These are phyloP conservation scores for Dovyalis caffra DNA, from an alignment of 345 rosid genomes.

Conservation along the genomic window DNA sequence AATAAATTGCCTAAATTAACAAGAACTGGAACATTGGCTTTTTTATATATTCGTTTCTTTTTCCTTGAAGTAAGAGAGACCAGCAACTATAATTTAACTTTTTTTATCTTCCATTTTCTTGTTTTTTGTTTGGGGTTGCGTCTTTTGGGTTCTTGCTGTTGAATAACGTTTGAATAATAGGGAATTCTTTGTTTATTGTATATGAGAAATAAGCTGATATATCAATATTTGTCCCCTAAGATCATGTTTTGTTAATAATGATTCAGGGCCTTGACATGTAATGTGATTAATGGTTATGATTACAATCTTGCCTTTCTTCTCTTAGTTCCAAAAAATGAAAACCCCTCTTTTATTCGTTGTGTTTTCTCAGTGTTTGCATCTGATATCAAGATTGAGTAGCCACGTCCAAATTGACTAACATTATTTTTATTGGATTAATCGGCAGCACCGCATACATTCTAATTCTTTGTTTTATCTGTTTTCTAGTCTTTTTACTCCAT, in stretches of 20 bases:
- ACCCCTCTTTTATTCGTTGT: background rate
- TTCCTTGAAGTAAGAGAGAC: no score
- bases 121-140: background rate
- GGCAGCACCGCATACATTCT: background rate
- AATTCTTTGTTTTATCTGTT: constrained; percentile 17
- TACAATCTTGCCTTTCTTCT: background rate
- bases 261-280: background rate
- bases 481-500: constrained; percentile 72
- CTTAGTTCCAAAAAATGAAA: background rate
- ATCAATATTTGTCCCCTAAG: background rate
- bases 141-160: background rate
- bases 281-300: background rate
- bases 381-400: background rate
- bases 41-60: no score
- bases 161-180: background rate
- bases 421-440: constrained; percentile 1
- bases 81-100: background rate
- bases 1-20: no score
- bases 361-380: background rate
- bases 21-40: no score
- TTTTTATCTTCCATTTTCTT: background rate
- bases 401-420: no score
- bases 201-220: no score
- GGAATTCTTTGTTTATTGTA: background rate
- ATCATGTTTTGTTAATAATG: background rate